Base-by-base conservation (phyloP, 192 early-diverging fungal species). In the Coemansia sp. region DNA sequence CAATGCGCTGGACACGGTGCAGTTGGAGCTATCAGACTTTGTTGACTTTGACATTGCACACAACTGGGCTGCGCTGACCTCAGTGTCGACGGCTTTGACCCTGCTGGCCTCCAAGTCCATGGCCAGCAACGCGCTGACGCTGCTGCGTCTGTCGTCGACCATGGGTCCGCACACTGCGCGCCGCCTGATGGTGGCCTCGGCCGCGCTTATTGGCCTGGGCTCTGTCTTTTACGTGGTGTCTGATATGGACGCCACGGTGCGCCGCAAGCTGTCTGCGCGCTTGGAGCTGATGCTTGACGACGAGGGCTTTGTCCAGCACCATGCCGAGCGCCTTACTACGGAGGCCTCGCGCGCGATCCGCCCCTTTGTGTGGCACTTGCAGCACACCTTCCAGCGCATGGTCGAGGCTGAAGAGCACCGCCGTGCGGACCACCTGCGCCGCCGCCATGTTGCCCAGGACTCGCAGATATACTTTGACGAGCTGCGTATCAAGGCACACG, bases 381-480 rank as follows among this genome's bases (percentile, higher is more conserved):
- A 91, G 75, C 84, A 78, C 69, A 84, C 85, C 15, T 87, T 90
- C 76, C 87, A 91, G 77, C 85, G 84, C 66, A 89, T 90, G 69
- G 88, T 93, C 55, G 90, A 93, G 68, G 83, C 85, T 17, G 86
- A 91, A 59, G 88, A 93, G 67, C 79, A 85, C 42, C 82, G 80
- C 42, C 88, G 90, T 3, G 84, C 78, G 5, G 84, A 90, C 38
- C 85, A 87, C 64, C 75, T 87, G 67, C 70, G 80, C 67, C 70
- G 78, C 2, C 84, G 86, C 51, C 86, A 86, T 53, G 72, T 85
- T 14, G 87, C 89, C 1, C 86, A 89, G 72, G 88, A 92, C 71
- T 86, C 90, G 27, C 84, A 87, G 57, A 74, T 85, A 8, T 90
- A 89, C 77, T 92, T 90, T 78, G 80, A 86, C 41, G 80, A 86